Evolutionary conservation across 192 early-diverging fungal species (phyloP), one percentile per base, ranked within the genome.

Genomic region (Jimgerdemannia flammicorona): DNA sequence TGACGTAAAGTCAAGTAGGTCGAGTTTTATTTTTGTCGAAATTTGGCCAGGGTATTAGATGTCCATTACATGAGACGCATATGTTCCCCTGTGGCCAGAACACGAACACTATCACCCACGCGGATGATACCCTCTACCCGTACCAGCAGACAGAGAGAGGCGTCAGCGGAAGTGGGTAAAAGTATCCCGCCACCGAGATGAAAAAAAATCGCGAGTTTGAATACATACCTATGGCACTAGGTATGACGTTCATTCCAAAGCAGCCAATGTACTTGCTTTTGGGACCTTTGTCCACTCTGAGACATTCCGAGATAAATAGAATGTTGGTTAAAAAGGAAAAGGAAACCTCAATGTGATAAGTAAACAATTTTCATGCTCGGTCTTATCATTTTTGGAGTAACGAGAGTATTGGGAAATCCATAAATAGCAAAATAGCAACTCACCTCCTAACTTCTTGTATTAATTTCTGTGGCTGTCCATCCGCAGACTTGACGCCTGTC

Each of bases 391-490:
- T 29, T 29, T 29, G 29, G 29, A 29, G 29, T 29, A 29, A 29
- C 29, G 29, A 29, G 29, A 0, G 29, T 29, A 29, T 29, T 29
- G 29, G 29, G 29, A 29, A 29, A 29, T 29, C 29, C 29, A 29
- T 29, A 29, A 29, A 29, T 29, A 29, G 29, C 29, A 29, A 29
- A 29, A 29, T 29, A 29, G 29, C 29, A 29, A 29, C 29, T 29
- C 29, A 29, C 29, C 89, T 83, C 19, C 90, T 77, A 69, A 87
- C 84, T 41, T 77, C 85, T 77, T 82, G 83, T 69, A 91, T 72
- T 4, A 86, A 83, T 72, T 80, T 81, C 54, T 85, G 80, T 17
- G 90, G 89, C 54, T 91, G 84, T 8, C 81, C 64, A 44, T 85
- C 83, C 20, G 80, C 72, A 40, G 44, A 3, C 82, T 83, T 89